A percentile compares a stretch with the other conserved stretches of the same genome.
phyloP scores from a whole-genome alignment of 768 basidiomycete genomes.

The Xanthoconium purpureum region DNA sequence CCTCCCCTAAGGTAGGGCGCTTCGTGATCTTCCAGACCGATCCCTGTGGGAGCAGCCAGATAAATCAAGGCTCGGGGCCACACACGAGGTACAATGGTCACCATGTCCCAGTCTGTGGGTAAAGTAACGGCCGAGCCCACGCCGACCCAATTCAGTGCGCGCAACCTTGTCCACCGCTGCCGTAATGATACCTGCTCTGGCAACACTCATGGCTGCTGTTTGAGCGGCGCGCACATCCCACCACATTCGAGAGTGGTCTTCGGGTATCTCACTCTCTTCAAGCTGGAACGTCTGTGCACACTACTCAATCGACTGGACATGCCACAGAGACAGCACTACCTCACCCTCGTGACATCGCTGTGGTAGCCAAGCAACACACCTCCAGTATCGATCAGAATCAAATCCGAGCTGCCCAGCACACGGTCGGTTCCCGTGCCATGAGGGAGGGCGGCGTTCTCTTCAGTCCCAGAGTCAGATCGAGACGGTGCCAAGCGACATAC shows the following conservation, averaged over 20 bases:
- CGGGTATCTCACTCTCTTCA: constrained; percentile 50
- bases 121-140: constrained; percentile 57
- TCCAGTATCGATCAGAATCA: constrained; percentile 73
- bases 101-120: constrained; percentile 83
- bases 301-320: not conserved
- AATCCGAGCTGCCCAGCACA: constrained; percentile 50
- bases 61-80: constrained; percentile 14
- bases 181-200: constrained; percentile 48
- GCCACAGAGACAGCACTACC: constrained; percentile 11
- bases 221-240: constrained; percentile 63
- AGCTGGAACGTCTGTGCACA: constrained; percentile 60
- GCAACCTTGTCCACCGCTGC: constrained; percentile 62
- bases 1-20: constrained; percentile 77
- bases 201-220: constrained; percentile 45
- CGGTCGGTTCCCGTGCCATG: constrained; percentile 79
- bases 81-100: constrained; percentile 30
- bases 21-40: constrained; percentile 83
- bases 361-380: constrained; percentile 71
- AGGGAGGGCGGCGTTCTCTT: constrained; percentile 84
- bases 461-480: constrained; percentile 1
- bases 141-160: constrained; percentile 43
- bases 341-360: constrained; percentile 77
- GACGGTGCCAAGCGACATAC: not conserved
- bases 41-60: constrained; percentile 46
- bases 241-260: constrained; percentile 59